A percentile compares a stretch with the other conserved stretches of the same genome.
phyloP scores from a whole-genome alignment of 1,139 yeast genomes.

The Candida sanyaensis region DNA sequence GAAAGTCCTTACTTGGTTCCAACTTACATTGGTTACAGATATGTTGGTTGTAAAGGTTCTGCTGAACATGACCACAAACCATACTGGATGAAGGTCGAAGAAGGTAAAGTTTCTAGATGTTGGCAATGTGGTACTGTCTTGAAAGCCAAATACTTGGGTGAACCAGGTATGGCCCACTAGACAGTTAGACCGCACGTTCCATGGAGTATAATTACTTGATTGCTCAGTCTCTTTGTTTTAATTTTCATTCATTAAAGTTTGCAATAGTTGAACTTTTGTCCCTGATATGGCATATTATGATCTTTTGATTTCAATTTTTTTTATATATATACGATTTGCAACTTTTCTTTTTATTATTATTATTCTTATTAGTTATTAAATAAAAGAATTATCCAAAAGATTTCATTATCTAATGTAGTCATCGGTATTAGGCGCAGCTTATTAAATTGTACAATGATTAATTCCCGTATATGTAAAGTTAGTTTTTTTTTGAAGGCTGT shows the following conservation, averaged over 20 bases:
- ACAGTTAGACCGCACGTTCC: constrained; percentile 12
- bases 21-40: constrained; percentile 90
- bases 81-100: constrained; percentile 92
- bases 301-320: neutral
- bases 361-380: neutral
- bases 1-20: constrained; percentile 86
- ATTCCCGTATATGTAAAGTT: too few relatives aligned
- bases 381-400: neutral
- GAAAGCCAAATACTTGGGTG: constrained; percentile 87
- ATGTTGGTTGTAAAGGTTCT: constrained; percentile 96
- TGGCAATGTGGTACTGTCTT: constrained; percentile 99
- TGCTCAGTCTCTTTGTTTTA: neutral
- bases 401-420: neutral
- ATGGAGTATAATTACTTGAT: too few relatives aligned
- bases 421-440: neutral
- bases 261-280: neutral
- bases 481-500: too few relatives aligned
- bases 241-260: neutral
- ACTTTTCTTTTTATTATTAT: neutral
- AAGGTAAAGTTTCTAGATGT: constrained; percentile 86
- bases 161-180: constrained; percentile 64
- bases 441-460: too few relatives aligned
- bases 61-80: constrained; percentile 83
- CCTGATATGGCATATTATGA: constrained; percentile 1
- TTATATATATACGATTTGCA: neutral